Evolutionary conservation across 208 protist genomes (phyloP).

Genomic region (Polymyxa betae): DNA sequence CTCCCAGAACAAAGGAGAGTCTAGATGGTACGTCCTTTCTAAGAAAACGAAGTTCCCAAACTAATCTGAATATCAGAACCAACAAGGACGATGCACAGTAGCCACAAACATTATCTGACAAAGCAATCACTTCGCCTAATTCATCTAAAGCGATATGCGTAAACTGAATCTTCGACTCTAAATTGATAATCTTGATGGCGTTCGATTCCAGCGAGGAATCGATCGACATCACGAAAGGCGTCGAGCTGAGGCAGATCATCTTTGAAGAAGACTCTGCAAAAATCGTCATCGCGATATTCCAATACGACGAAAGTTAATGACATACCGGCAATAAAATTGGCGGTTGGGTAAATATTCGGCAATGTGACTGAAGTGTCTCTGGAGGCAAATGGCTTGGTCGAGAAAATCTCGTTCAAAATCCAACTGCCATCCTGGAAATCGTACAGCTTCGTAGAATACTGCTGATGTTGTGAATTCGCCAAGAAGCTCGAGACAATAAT

Average conservation of each 20-base stretch:
- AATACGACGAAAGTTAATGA: neutral
- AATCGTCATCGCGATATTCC: neutral
- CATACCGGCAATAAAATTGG: conserved; percentile 35
- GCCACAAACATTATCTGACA: neutral
- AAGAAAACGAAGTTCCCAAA: neutral
- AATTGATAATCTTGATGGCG: conserved; percentile 48
- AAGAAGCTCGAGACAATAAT: neutral
- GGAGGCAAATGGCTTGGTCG: conserved; percentile 33
- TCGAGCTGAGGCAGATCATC: neutral
- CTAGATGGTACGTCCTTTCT: neutral
- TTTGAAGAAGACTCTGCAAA: neutral
- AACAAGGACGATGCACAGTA: neutral
- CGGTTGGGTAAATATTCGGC: neutral
- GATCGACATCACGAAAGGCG: conserved; percentile 49
- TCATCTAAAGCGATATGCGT: conserved; percentile 15
- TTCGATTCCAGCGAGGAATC: neutral
- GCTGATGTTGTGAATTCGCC: neutral
- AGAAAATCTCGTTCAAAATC: neutral
- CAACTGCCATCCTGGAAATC: neutral
- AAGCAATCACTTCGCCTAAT: neutral
- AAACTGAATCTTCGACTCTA: conserved; percentile 24
- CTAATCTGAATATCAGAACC: neutral
- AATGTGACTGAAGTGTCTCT: neutral
- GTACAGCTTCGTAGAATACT: conserved; percentile 11
- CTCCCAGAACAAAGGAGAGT: conserved; percentile 3